phyloP scores from a whole-genome alignment of 768 basidiomycete species.

The Clathrus columnatus region DNA sequence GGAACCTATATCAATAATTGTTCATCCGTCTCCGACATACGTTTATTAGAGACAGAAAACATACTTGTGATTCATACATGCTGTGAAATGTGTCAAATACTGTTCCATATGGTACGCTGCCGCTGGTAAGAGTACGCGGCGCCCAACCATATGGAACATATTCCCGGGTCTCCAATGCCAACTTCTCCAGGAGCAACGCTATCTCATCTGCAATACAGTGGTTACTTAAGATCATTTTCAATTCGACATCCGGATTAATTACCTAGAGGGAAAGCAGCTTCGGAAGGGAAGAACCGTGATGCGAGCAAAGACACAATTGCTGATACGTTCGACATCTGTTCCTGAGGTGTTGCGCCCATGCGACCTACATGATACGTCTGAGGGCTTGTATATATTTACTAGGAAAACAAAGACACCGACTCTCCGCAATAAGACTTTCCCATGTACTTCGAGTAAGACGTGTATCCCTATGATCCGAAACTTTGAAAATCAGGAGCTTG shows the following conservation, averaged over 20 bases:
- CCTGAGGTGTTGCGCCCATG: slow-evolving; percentile 23
- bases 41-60: slow-evolving; percentile 17
- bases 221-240: neutral
- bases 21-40: slow-evolving; percentile 1
- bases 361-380: slow-evolving; percentile 1
- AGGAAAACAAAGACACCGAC: slow-evolving; percentile 32
- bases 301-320: slow-evolving; percentile 63
- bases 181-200: slow-evolving; percentile 65
- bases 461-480: slow-evolving; percentile 88
- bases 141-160: slow-evolving; percentile 73
- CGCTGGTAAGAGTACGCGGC: slow-evolving; percentile 67
- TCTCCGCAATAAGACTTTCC: slow-evolving; percentile 77
- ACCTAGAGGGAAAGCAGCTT: slow-evolving; percentile 85
- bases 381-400: neutral
- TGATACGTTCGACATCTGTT: slow-evolving; percentile 56
- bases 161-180: slow-evolving; percentile 52
- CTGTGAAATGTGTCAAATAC: slow-evolving; percentile 81
- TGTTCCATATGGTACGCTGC: slow-evolving; percentile 70
- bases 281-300: slow-evolving; percentile 84
- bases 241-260: slow-evolving; percentile 22
- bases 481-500: slow-evolving; percentile 84
- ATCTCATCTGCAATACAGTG: slow-evolving; percentile 49
- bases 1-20: slow-evolving; percentile 43
- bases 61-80: slow-evolving; percentile 83
- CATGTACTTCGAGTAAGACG: slow-evolving; percentile 76